Evolutionary conservation across 768 basidiomycete species (phyloP).

Genomic region (Termitomyces sp.): DNA sequence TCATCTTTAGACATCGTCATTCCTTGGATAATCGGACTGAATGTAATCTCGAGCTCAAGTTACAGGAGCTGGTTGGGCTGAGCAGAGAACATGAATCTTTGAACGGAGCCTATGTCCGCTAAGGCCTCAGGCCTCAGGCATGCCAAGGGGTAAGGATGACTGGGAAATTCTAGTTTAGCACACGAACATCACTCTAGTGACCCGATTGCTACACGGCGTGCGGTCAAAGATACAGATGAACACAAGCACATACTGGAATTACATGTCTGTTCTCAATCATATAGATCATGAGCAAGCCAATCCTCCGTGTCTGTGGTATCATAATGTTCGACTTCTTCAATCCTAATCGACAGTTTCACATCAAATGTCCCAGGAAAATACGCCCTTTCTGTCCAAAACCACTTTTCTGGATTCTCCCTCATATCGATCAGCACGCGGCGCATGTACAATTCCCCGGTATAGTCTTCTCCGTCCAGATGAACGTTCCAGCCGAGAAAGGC

Average conservation of each 20-base stretch:
- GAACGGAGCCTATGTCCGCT: no score
- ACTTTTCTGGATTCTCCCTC: conserved; percentile 23
- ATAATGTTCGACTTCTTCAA: conserved; percentile 25
- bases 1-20: no score
- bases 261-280: neutral
- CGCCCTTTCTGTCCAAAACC: conserved; percentile 22
- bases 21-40: neutral
- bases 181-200: no score
- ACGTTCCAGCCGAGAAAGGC: conserved; percentile 72
- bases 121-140: neutral
- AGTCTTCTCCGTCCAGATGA: conserved; percentile 38
- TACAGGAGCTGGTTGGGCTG: no score
- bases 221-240: neutral
- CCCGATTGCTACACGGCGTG: neutral
- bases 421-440: conserved; percentile 31
- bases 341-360: conserved; percentile 25
- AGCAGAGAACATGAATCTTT: neutral
- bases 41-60: neutral
- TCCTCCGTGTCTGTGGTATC: conserved; percentile 29
- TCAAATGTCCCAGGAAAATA: conserved; percentile 23
- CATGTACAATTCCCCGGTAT: conserved; percentile 39
- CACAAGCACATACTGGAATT: neutral
- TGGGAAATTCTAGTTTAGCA: no score
- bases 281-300: conserved; percentile 20
- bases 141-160: neutral